These are phyloP conservation scores for Trichoderma endophyticum DNA, from an alignment of 2,329 filamentous ascomycete species.

Conservation along the genomic window DNA sequence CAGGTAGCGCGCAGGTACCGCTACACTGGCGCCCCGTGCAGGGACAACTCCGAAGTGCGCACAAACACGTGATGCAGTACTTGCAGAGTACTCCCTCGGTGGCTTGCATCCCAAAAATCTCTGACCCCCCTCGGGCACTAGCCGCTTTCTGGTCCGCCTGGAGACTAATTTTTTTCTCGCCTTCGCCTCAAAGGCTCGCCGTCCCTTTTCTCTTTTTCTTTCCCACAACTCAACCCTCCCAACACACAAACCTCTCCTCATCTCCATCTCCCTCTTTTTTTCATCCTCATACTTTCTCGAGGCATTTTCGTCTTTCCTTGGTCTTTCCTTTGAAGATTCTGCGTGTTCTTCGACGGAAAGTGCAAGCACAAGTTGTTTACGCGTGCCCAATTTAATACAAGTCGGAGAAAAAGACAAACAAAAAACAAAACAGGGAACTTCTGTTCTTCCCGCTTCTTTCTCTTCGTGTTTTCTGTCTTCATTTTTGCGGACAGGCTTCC, in stretches of 20 bases:
- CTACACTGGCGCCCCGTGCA: neutral
- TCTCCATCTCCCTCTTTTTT: conserved; percentile 30
- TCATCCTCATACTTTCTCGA: conserved; percentile 30
- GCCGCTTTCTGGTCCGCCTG: conserved; percentile 27
- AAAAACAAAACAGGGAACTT: conserved; percentile 27
- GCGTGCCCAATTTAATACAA: conserved; percentile 31
- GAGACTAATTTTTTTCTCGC: conserved; percentile 22
- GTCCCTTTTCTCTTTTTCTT: conserved; percentile 29
- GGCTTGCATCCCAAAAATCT: conserved; percentile 21
- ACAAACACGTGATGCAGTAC: conserved; percentile 1
- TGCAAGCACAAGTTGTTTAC: conserved; percentile 31
- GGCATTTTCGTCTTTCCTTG: conserved; percentile 39
- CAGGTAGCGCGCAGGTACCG: neutral
- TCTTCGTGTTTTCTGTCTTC: conserved; percentile 32
- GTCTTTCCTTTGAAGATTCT: conserved; percentile 48
- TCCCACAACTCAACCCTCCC: conserved; percentile 28
- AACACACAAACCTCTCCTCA: conserved; percentile 31
- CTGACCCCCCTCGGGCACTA: conserved; percentile 29
- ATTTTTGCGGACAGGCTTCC: conserved; percentile 29
- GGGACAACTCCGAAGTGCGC: neutral
- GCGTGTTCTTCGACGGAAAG: conserved; percentile 42
- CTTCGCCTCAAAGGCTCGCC: conserved; percentile 21
- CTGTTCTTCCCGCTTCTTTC: conserved; percentile 35
- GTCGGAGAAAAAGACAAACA: conserved; percentile 31
- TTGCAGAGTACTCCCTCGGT: neutral